phyloP scores from a whole-genome alignment of 495 filamentous ascomycete species.

The Podospora pseudocomata region DNA sequence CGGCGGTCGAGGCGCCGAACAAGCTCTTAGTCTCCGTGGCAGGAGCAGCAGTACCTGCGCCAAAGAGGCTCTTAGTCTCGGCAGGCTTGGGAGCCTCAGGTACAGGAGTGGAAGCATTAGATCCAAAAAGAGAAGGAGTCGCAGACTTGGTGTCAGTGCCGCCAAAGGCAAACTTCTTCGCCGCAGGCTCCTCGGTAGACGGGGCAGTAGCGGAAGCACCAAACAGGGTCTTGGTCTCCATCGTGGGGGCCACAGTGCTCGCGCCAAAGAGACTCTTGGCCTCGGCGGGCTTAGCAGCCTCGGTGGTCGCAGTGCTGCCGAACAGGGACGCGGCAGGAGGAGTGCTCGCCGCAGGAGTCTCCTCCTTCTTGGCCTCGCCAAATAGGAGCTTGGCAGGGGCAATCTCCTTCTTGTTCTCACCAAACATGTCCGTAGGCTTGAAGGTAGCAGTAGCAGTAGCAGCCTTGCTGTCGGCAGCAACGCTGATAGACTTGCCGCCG shows the following conservation, averaged over 20 bases:
- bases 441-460: conserved; percentile 35
- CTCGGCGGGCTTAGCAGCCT: conserved; percentile 18
- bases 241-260: background rate
- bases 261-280: conserved; percentile 30
- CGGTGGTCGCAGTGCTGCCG: conserved; percentile 10
- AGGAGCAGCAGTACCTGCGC: conserved; percentile 9
- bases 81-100: conserved; percentile 22
- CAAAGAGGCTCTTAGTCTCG: conserved; percentile 28
- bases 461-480: conserved; percentile 24
- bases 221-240: conserved; percentile 28
- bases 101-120: conserved; percentile 14
- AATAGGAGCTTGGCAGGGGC: conserved; percentile 29
- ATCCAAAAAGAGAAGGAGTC: conserved; percentile 19
- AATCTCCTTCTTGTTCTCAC: conserved; percentile 27
- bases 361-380: conserved; percentile 26
- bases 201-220: conserved; percentile 20
- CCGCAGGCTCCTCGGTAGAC: conserved; percentile 15
- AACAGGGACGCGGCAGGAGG: conserved; percentile 30
- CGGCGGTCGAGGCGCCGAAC: conserved; percentile 22
- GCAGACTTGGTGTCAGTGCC: conserved; percentile 28
- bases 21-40: conserved; percentile 19
- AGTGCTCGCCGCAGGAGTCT: conserved; percentile 19
- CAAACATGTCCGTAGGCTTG: conserved; percentile 46
- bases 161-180: conserved; percentile 26
- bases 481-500: conserved; percentile 17